phyloP scores from a whole-genome alignment of 495 filamentous ascomycete species.

The Xylaria bambusicola region DNA sequence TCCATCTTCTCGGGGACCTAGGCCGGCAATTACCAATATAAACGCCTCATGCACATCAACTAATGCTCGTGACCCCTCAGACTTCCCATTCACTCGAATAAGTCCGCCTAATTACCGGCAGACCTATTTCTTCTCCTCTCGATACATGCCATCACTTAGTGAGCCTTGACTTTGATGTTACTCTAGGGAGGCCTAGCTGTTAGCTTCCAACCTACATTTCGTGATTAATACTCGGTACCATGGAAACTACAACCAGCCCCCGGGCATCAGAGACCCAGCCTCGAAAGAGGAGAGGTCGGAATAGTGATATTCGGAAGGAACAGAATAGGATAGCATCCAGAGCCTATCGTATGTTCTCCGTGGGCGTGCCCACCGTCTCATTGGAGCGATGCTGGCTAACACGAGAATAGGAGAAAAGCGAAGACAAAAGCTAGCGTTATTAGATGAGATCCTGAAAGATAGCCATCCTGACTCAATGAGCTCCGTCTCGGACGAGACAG shows the following conservation, averaged over 20 bases:
- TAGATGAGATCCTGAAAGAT: constrained; percentile 36
- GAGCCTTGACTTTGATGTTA: background rate
- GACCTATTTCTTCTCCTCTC: background rate
- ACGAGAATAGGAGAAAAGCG: constrained; percentile 34
- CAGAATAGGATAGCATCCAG: constrained; percentile 39
- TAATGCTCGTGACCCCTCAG: constrained; percentile 1
- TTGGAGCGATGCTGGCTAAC: background rate
- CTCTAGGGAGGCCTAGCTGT: background rate
- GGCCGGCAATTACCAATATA: constrained; percentile 12
- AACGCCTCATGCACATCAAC: constrained; percentile 8
- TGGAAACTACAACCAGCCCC: constrained; percentile 22
- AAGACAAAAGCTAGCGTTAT: constrained; percentile 38
- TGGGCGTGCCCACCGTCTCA: background rate
- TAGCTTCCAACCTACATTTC: background rate
- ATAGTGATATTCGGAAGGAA: constrained; percentile 36
- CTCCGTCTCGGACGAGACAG: constrained; percentile 34
- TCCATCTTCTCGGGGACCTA: constrained; percentile 12
- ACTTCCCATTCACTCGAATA: background rate
- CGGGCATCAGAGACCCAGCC: constrained; percentile 15
- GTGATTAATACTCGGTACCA: constrained; percentile 3
- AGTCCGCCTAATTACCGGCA: background rate
- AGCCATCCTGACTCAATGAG: constrained; percentile 35
- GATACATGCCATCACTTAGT: background rate
- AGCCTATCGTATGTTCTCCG: constrained; percentile 34
- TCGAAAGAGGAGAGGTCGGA: constrained; percentile 28